Evolutionary conservation across 805 yeast species (phyloP).

Genomic region (Candida dajiaensis): DNA sequence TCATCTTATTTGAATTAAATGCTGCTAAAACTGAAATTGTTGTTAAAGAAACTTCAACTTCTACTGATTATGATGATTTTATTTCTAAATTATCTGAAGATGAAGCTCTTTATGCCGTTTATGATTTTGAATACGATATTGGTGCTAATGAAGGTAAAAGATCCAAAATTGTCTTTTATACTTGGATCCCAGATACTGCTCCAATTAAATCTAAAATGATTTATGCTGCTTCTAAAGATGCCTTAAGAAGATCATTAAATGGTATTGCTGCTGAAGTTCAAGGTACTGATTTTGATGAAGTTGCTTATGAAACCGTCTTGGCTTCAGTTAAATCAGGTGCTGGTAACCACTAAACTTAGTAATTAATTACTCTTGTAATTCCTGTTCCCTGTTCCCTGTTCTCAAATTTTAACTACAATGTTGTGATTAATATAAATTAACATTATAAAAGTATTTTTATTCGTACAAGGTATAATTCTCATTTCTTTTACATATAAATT

Average conservation of each 20-base stretch:
- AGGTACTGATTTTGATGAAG: conserved; percentile 98
- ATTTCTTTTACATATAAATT: too few species aligned
- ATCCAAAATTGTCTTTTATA: conserved; percentile 61
- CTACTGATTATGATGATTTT: conserved; percentile 75
- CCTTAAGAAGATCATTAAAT: conserved; percentile 93
- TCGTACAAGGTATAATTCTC: background rate
- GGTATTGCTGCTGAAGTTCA: conserved; percentile 94
- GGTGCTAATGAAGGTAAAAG: conserved; percentile 92
- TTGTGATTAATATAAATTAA: too few species aligned
- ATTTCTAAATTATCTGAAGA: conserved; percentile 87
- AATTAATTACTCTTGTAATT: too few species aligned
- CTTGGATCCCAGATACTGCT: conserved; percentile 99
- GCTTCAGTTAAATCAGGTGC: conserved; percentile 66
- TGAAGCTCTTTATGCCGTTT: conserved; percentile 94
- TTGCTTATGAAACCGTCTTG: conserved; percentile 87
- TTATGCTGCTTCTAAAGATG: conserved; percentile 97
- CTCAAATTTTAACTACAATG: background rate
- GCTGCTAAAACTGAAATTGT: conserved; percentile 85
- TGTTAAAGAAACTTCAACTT: conserved; percentile 78
- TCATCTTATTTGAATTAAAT: conserved; percentile 74
- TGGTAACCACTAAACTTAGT: conserved; percentile 11
- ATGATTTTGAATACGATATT: conserved; percentile 93
- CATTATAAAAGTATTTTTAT: background rate
- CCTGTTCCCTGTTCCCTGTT: too few species aligned
- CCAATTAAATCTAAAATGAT: conserved; percentile 95